Conservation (phyloP, 768 basidiomycete genomes). For the Termitomyces sp. region DNA sequence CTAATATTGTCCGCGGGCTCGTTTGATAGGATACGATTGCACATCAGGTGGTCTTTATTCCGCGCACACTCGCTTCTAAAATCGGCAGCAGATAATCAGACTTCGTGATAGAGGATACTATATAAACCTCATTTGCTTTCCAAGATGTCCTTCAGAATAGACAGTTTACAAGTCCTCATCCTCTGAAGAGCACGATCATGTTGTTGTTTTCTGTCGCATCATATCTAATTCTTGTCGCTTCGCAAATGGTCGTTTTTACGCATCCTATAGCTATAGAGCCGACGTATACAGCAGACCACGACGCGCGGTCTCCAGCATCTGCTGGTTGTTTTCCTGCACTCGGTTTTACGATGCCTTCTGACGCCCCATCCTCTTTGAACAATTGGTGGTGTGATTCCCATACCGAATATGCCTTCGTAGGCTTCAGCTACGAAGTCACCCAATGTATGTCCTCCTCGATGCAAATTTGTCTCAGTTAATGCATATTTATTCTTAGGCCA, state of each 20-base stretch:
- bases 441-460: conserved; percentile 39
- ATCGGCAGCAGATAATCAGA: neutral
- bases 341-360: conserved; percentile 41
- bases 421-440: conserved; percentile 72
- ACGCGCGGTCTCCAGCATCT: conserved; percentile 6
- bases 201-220: neutral
- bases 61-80: neutral
- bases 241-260: conserved; percentile 1
- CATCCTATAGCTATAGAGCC: conserved; percentile 11
- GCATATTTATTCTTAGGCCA: conserved; percentile 42
- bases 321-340: conserved; percentile 20
- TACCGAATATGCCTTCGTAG: conserved; percentile 72
- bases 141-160: neutral
- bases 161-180: neutral
- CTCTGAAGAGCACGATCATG: neutral
- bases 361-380: conserved; percentile 37
- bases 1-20: conserved; percentile 5
- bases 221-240: neutral
- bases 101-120: conserved; percentile 36
- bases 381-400: conserved; percentile 63
- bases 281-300: conserved; percentile 4
- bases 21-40: neutral
- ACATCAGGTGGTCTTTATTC: conserved; percentile 8
- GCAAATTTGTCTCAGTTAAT: neutral
- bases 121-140: conserved; percentile 16